A percentile compares a stretch with the other conserved stretches of the same genome.
Conservation (phyloP, 148 eudicot genomes). For the Rhododendron simsii region DNA sequence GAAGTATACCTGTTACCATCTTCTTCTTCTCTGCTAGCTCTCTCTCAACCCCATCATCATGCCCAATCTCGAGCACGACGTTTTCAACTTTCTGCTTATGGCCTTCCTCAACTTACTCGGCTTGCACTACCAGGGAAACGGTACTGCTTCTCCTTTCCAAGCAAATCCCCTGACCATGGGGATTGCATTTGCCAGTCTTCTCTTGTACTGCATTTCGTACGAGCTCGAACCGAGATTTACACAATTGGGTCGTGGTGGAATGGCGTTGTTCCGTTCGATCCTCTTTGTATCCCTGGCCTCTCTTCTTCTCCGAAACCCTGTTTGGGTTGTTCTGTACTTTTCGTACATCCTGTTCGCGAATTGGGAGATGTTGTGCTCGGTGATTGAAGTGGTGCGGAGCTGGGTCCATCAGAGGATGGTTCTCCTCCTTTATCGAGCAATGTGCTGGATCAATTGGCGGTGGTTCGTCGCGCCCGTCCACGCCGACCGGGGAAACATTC, state of each 20-base stretch:
- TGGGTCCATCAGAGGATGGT: not conserved
- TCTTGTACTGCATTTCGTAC: too few relatives aligned
- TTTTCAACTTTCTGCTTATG: too few relatives aligned
- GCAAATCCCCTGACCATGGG: too few relatives aligned
- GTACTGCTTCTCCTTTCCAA: too few relatives aligned
- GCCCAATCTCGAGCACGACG: too few relatives aligned
- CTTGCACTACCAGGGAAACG: too few relatives aligned
- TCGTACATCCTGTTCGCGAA: not conserved
- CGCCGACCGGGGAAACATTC: not conserved
- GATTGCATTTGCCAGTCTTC: too few relatives aligned
- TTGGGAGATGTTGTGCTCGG: not conserved
- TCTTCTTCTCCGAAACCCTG: not conserved
- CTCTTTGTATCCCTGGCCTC: not conserved
- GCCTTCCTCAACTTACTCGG: too few relatives aligned
- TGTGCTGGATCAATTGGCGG: not conserved
- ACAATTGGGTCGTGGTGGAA: not conserved
- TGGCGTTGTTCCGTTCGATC: not conserved
- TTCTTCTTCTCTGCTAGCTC: too few relatives aligned
- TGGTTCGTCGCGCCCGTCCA: not conserved
- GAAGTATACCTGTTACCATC: too few relatives aligned
- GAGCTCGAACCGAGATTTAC: too few relatives aligned
- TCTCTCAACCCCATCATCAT: too few relatives aligned
- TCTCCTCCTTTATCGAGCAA: not conserved
- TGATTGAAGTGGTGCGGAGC: not conserved
- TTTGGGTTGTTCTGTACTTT: not conserved